Conservation (phyloP, 2,329 filamentous ascomycete genomes). For the Canariomyces notabilis region DNA sequence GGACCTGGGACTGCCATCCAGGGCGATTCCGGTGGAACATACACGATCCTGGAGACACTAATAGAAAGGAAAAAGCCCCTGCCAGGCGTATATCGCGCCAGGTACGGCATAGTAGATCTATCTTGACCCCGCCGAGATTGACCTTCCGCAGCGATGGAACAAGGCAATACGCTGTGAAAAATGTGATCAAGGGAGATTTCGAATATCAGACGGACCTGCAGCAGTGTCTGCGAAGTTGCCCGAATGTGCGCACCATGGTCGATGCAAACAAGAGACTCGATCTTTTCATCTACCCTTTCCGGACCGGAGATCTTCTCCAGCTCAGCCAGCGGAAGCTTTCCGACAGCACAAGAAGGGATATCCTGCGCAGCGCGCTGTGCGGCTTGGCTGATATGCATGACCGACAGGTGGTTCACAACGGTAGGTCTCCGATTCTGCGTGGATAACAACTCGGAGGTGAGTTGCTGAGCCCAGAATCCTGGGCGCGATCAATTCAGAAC, state of each 20-base stretch:
- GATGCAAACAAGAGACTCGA: slow-evolving; percentile 19
- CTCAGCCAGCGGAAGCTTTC: slow-evolving; percentile 4
- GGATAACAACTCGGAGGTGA: slow-evolving; percentile 33
- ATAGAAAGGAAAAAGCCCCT: too few species aligned
- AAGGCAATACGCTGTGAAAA: too few species aligned
- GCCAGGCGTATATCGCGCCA: too few species aligned
- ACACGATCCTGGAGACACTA: too few species aligned
- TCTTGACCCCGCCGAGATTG: too few species aligned
- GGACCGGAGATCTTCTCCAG: slow-evolving; percentile 10
- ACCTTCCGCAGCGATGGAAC: too few species aligned
- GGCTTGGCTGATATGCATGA: slow-evolving; percentile 32
- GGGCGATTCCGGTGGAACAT: too few species aligned
- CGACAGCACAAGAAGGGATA: slow-evolving; percentile 1
- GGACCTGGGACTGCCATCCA: too few species aligned
- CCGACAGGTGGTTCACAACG: slow-evolving; percentile 30
- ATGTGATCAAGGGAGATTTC: slow-evolving; percentile 29
- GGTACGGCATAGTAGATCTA: too few species aligned
- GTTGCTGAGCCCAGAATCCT: slow-evolving; percentile 34
- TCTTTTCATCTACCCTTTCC: slow-evolving; percentile 16
- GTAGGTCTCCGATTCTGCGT: slow-evolving; percentile 16
- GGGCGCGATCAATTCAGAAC: slow-evolving; percentile 29
- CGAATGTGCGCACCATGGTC: slow-evolving; percentile 27
- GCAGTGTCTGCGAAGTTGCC: slow-evolving; percentile 21
- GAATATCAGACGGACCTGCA: slow-evolving; percentile 30
- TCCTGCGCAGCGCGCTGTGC: slow-evolving; percentile 8